Evolutionary conservation across 139 green algal genomes (phyloP).

Genomic region (Tetratostichococcus sp.): DNA sequence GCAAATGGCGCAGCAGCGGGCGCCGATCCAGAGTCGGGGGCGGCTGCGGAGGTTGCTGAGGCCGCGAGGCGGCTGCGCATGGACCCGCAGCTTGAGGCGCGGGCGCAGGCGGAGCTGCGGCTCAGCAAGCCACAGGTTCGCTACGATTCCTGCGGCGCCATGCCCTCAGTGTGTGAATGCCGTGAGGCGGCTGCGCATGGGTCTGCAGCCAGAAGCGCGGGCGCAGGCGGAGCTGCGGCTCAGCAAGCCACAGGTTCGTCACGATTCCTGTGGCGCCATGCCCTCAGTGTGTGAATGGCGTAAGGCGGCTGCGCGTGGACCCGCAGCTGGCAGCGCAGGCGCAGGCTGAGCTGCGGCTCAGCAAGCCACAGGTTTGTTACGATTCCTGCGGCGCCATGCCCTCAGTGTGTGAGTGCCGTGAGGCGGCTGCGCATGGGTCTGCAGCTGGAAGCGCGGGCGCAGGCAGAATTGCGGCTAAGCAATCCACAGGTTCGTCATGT

Average conservation of each 20-base stretch:
- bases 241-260: background rate
- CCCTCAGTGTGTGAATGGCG: too few species aligned
- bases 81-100: background rate
- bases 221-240: conserved; percentile 24
- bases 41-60: background rate
- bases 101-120: conserved; percentile 19
- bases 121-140: conserved; percentile 31
- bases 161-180: too few species aligned
- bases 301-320: conserved; percentile 16
- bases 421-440: conserved; percentile 17
- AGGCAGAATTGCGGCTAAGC: conserved; percentile 20
- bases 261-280: too few species aligned
- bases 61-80: conserved; percentile 17
- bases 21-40: background rate
- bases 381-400: too few species aligned
- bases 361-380: conserved; percentile 19
- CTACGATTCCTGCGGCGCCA: too few species aligned
- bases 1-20: background rate
- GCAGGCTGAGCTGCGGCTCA: conserved; percentile 22
- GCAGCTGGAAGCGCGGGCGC: conserved; percentile 6
- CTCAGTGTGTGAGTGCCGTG: too few species aligned
- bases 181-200: conserved; percentile 17
- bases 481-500: conserved; percentile 19
- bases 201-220: background rate
- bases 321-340: conserved; percentile 3